Conservation (phyloP, 495 filamentous ascomycete species). For the Bryoglossum gracile region DNA sequence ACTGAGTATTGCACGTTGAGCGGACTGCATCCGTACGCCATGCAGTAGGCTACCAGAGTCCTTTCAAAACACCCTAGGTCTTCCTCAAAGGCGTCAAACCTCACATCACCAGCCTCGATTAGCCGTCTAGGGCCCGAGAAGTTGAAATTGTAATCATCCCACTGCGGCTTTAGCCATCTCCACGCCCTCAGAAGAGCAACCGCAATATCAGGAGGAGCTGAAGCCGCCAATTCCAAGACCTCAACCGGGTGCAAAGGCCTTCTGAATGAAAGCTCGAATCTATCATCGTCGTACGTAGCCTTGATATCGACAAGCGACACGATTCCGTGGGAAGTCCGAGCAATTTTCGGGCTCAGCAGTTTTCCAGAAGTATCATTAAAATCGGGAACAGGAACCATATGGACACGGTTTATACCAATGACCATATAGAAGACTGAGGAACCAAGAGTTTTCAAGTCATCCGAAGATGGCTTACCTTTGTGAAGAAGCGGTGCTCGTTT, state of each 20-base stretch:
- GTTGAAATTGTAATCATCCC: slow-evolving; percentile 62
- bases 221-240: slow-evolving; percentile 70
- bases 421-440: slow-evolving; percentile 76
- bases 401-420: slow-evolving; percentile 74
- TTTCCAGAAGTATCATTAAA: slow-evolving; percentile 42
- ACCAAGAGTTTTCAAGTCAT: slow-evolving; percentile 67
- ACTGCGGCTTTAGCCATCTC: slow-evolving; percentile 74
- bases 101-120: slow-evolving; percentile 9
- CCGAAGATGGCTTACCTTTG: slow-evolving; percentile 50
- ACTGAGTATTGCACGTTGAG: slow-evolving; percentile 73
- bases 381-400: slow-evolving; percentile 70
- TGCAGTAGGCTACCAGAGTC: slow-evolving; percentile 79
- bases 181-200: slow-evolving; percentile 64
- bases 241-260: slow-evolving; percentile 56
- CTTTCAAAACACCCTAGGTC: slow-evolving; percentile 76
- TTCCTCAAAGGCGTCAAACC: slow-evolving; percentile 60
- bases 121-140: slow-evolving; percentile 45
- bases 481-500: slow-evolving; percentile 58
- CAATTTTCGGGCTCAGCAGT: slow-evolving; percentile 40
- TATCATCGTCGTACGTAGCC: slow-evolving; percentile 69
- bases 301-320: slow-evolving; percentile 64
- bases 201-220: slow-evolving; percentile 69
- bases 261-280: slow-evolving; percentile 77
- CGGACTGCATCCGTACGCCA: slow-evolving; percentile 63
- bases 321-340: slow-evolving; percentile 52